phyloP scores from a whole-genome alignment of 192 early-diverging fungal genomes.

The Lunasporangiospora selenospora region DNA sequence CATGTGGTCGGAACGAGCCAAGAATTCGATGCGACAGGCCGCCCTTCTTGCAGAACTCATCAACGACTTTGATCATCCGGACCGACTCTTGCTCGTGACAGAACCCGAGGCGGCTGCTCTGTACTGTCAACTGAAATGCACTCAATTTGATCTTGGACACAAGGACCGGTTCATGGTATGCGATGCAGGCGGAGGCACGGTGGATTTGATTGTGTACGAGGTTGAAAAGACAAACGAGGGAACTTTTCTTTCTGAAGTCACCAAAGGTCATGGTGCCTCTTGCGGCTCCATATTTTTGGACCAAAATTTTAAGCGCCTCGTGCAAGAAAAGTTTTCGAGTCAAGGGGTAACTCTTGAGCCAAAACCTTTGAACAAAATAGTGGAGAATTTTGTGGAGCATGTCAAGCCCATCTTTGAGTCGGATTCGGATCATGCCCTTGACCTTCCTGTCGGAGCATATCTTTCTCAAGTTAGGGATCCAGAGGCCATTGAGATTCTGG shows the following conservation, averaged over 20 bases:
- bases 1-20: constrained; percentile 31
- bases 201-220: constrained; percentile 47
- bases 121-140: constrained; percentile 41
- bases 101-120: constrained; percentile 45
- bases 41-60: constrained; percentile 26
- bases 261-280: constrained; percentile 33
- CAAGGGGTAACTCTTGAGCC: constrained; percentile 19
- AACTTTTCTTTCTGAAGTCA: constrained; percentile 38
- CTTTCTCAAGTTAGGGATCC: no score
- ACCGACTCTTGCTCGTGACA: constrained; percentile 28
- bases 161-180: constrained; percentile 10
- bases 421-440: constrained; percentile 29
- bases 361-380: constrained; percentile 27
- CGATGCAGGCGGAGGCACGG: constrained; percentile 11
- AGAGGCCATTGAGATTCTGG: constrained; percentile 9
- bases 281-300: constrained; percentile 50
- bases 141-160: constrained; percentile 14
- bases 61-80: constrained; percentile 5
- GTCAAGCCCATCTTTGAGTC: constrained; percentile 46
- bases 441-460: constrained; percentile 29
- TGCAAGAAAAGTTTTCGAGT: constrained; percentile 24
- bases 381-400: constrained; percentile 35
- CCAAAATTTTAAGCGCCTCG: constrained; percentile 16
- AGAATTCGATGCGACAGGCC: constrained; percentile 29
- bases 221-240: constrained; percentile 10